A percentile compares a stretch with the other conserved stretches of the same genome.
Evolutionary conservation across 306 rosid genomes (phyloP).

Genomic region (Glycyrrhiza uralensis): DNA sequence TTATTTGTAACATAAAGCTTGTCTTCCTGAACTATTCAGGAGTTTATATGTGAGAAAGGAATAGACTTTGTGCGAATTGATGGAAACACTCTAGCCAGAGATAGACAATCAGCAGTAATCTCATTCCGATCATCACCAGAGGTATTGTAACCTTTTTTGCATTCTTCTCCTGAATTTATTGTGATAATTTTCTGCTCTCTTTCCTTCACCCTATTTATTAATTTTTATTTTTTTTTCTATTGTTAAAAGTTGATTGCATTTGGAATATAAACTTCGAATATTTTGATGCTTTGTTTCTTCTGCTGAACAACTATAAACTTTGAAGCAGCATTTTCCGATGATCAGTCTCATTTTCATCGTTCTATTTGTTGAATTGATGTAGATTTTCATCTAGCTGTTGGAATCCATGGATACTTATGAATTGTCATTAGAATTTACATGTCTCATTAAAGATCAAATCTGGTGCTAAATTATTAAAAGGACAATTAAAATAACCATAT

Average conservation of each 20-base stretch:
- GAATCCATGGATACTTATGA: background rate
- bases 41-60: slow-evolving; percentile 73
- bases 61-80: slow-evolving; percentile 82
- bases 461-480: background rate
- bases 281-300: background rate
- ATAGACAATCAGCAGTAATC: slow-evolving; percentile 76
- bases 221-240: background rate
- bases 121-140: slow-evolving; percentile 68
- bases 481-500: background rate
- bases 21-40: slow-evolving; percentile 44
- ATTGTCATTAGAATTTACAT: background rate
- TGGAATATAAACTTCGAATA: background rate
- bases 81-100: slow-evolving; percentile 86
- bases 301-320: background rate
- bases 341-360: slow-evolving; percentile 1
- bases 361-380: slow-evolving; percentile 6
- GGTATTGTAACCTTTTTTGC: slow-evolving; percentile 39
- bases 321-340: background rate
- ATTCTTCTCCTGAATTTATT: slow-evolving; percentile 1
- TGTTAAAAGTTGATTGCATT: background rate
- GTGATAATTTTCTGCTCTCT: background rate
- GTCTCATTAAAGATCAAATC: slow-evolving; percentile 7
- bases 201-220: background rate
- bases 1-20: slow-evolving; percentile 8
- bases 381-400: background rate